Evolutionary conservation across 2,329 filamentous ascomycete genomes (phyloP), one percentile per base, ranked within the genome.

Genomic region (Dactylonectria estremocensis): DNA sequence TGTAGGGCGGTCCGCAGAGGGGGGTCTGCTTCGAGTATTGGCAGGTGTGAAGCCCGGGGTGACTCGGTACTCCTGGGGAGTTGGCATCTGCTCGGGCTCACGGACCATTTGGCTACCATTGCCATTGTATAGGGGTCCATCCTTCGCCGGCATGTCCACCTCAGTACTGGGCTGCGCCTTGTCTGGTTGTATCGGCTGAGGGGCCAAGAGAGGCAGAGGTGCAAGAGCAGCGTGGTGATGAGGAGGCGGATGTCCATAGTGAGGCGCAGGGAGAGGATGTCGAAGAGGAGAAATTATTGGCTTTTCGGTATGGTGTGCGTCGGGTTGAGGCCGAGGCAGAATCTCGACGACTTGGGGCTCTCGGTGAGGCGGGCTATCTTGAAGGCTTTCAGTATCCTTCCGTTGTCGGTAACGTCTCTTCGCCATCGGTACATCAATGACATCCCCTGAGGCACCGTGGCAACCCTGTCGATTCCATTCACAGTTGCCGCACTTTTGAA

Each of bases 401-500:
- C 66, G 66, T 18, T 46, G 63, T 35, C 64, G 74, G 16, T 72
- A 57, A 55, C 64, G 68, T 49, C 68, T 62, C 52, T 64, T 74
- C 3, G 71, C 64, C 13, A 68, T 64, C 2, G 66, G 33, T 35
- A 72, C 53, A 20, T 76, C 74, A 31, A 76, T 72, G 18, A 64
- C 68, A 20, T 75, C 67, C 6, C 69, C 75, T n/a, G 75, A 75
- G 1, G 76, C 77, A 13, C 74, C 77, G 49, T 80, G 79, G 49
- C 82, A 83, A 18, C 77, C 77, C 59, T 80, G 78, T 2, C 79
- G 80, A 67, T 83, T 84, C 85, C 85, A 87, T 70, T 86, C 83
- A 68, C 85, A 87, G 68, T 87, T 87, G 33, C 84, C 85, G 64
- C 85, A 87, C 31, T 83, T 82, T 3, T 81, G 81, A 59, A 86